Evolutionary conservation across 208 protist species (phyloP).

Genomic region (Acanthamoeba divionensis): DNA sequence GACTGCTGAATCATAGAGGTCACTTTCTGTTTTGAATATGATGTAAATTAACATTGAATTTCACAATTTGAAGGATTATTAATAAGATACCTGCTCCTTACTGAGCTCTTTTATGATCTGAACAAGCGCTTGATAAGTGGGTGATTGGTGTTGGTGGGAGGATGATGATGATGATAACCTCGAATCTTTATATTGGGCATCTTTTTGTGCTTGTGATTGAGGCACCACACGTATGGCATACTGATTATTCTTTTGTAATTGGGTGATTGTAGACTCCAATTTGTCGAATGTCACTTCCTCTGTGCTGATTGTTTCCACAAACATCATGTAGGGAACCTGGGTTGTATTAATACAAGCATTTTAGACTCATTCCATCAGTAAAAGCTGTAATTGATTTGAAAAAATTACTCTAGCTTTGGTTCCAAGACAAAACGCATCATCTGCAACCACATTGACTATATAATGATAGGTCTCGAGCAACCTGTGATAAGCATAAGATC

Average conservation of each 20-base stretch:
- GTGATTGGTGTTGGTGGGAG: neutral
- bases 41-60: too few species aligned
- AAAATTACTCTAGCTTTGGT: neutral
- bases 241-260: neutral
- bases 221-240: neutral
- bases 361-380: too few species aligned
- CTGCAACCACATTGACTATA: neutral
- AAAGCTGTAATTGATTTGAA: too few species aligned
- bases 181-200: neutral
- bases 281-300: neutral
- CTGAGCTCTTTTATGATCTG: too few species aligned
- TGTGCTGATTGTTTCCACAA: neutral
- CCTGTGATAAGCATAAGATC: too few species aligned
- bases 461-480: too few species aligned
- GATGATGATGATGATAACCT: neutral
- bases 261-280: neutral
- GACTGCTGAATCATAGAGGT: too few species aligned
- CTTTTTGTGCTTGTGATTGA: neutral
- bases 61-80: too few species aligned
- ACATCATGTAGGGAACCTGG: neutral
- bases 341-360: neutral
- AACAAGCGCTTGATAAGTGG: neutral
- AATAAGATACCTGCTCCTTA: too few species aligned
- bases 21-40: too few species aligned
- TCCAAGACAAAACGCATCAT: neutral